These are phyloP conservation scores for Didymella keratinophila DNA, from an alignment of 2,329 filamentous ascomycete species.

Conservation along the genomic window DNA sequence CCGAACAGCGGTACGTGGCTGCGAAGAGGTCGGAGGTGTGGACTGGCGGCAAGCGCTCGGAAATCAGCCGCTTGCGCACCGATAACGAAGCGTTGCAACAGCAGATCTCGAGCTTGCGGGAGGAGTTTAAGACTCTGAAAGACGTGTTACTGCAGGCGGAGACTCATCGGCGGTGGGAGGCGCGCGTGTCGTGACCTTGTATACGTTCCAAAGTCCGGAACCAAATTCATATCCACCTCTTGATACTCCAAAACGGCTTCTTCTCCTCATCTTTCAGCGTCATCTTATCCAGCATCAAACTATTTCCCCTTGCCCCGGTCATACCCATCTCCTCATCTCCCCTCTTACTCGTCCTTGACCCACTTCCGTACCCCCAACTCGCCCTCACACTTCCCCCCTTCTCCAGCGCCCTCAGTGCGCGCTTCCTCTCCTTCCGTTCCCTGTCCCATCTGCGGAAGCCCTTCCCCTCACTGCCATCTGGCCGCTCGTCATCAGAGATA, in stretches of 20 bases:
- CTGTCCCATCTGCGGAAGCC: conserved; percentile 1
- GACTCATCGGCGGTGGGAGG: conserved; percentile 5
- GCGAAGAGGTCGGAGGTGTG: not conserved
- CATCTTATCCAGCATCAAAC: conserved; percentile 17
- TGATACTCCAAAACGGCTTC: conserved; percentile 5
- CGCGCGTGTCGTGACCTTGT: not conserved
- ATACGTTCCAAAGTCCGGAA: not conserved
- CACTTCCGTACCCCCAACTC: conserved; percentile 3
- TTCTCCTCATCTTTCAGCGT: not conserved
- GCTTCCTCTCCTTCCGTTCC: conserved; percentile 8
- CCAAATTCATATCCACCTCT: conserved; percentile 8
- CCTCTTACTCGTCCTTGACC: not conserved
- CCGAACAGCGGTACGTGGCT: not conserved
- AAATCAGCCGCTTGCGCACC: conserved; percentile 14
- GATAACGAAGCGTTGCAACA: conserved; percentile 24
- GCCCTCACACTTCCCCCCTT: conserved; percentile 10
- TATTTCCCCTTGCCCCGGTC: conserved; percentile 17
- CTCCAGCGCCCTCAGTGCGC: conserved; percentile 13
- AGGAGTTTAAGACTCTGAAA: conserved; percentile 30
- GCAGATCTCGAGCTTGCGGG: conserved; percentile 28
- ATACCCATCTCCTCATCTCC: conserved; percentile 15
- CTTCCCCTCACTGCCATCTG: conserved; percentile 4
- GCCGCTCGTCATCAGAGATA: conserved; percentile 23
- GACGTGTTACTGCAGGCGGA: conserved; percentile 22
- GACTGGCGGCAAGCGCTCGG: not conserved